Base-by-base conservation (phyloP, 108 stramenopile species). In the Epithemia pelagica region DNA sequence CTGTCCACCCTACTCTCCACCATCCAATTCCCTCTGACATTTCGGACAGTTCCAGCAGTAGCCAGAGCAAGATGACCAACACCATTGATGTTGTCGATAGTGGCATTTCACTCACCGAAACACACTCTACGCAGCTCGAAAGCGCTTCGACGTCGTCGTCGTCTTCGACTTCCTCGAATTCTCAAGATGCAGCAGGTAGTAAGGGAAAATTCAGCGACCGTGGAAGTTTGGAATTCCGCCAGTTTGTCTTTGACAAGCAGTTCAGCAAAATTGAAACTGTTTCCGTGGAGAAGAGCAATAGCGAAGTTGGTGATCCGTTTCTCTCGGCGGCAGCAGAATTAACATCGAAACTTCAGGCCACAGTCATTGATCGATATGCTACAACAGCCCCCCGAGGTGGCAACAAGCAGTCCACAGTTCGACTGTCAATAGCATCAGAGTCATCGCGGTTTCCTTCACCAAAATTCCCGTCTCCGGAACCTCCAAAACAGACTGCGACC, bases 221-320 rank as follows among this genome's bases (percentile, higher is more conserved):
- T 46, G 37, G 37, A 15, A 15, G 15, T 15, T 10, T 15, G 37
- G 56, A 58, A n/a, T 58, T 58, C 26, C 56, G 56, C 21, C 56
- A 58, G 56, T 58, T 58, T 58, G 56, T 58, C 8, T 58, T 58
- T 27, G 56, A 58, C 56, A 27, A 58, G 21, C 22, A 27, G 8
- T 58, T 58, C 21, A 58, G 56, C 26, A 23, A 21, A 23, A 58
- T 58, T 21, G 56, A 58, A n/a, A 58, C 22, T 58, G 56, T 58
- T 27, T 26, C 56, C 8, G 56, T 58, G 5, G 25, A 58, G 56
- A 58, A 58, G 26, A 58, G 56, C 56, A 27, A 58, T n/a, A 26
- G 25, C 22, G 56, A 21, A 5, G 56, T n/a, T 21, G 26, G 56
- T 58, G 26, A 58, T 27, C 26, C 26, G 15, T 23, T 58, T 8